These are phyloP conservation scores for Myxozyma nipponensis DNA, from an alignment of 805 yeast species.

Conservation along the genomic window DNA sequence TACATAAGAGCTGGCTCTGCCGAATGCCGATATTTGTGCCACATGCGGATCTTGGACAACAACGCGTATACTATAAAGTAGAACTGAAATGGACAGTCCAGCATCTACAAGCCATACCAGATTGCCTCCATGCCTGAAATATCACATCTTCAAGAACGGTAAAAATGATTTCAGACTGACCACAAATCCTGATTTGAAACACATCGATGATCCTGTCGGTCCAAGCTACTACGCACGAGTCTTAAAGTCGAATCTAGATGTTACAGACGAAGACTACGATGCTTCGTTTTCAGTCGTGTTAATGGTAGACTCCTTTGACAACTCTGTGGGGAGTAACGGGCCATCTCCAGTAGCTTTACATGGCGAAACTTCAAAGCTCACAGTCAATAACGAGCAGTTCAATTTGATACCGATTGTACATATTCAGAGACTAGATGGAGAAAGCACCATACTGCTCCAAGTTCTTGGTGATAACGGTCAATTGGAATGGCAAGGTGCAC, in stretches of 20 bases:
- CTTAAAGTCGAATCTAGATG: constrained; percentile 14
- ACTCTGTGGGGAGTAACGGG: not conserved
- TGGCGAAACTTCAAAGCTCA: not conserved
- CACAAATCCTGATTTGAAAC: constrained; percentile 62
- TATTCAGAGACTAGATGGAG: constrained; percentile 17
- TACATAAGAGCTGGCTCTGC: too few relatives aligned
- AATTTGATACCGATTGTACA: constrained; percentile 16
- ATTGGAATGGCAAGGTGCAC: constrained; percentile 9
- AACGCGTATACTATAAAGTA: too few relatives aligned
- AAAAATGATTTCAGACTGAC: constrained; percentile 53
- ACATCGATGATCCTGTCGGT: constrained; percentile 54
- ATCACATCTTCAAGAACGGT: constrained; percentile 55
- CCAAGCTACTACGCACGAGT: constrained; percentile 59
- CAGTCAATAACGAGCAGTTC: not conserved
- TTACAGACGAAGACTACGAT: not conserved
- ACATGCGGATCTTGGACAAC: too few relatives aligned
- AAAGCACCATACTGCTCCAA: constrained; percentile 12
- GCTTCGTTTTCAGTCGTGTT: constrained; percentile 15
- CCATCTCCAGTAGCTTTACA: not conserved
- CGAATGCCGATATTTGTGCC: too few relatives aligned
- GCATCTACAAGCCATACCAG: too few relatives aligned
- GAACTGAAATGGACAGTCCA: too few relatives aligned
- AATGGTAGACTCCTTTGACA: constrained; percentile 19
- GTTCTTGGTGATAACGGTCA: constrained; percentile 14
- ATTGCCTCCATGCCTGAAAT: constrained; percentile 42